Evolutionary conservation across 192 early-diverging fungal genomes (phyloP), one percentile per base, ranked within the genome.

Genomic region (Backusella australiensis): DNA sequence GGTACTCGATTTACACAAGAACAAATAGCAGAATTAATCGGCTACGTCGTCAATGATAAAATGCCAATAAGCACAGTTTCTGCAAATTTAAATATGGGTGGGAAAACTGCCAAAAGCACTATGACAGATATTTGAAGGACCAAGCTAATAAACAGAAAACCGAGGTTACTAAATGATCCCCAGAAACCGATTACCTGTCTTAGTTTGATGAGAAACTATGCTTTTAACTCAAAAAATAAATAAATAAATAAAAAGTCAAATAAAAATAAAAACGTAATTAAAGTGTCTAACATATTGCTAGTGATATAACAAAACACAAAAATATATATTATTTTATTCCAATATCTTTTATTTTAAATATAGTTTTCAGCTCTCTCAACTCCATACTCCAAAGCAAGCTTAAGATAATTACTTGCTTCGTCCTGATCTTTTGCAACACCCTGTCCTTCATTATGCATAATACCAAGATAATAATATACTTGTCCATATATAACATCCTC

Each of bases 401-500:
- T 52, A 32, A 71, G 3, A 11, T 46, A 46, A 15, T 32, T n/a
- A 1, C 29, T 42, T 41, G 36, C 42, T 44, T 71, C 39, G 2
- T 71, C 29, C 15, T 14, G 42, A 32, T 49, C 41, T 26, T 29
- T 26, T 71, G 23, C 0, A 34, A n/a, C 1, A 68, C 75, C 69
- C 3, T 71, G 34, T 8, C 53, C n/a, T 56, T 21, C n/a, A n/a
- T 56, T 56, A 21, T 56, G 8, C 12, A 76, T 52, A 5, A 71
- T 46, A 17, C 46, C 69, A 44, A 76, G 49, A 34, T 70, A 34
- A 21, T 59, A 52, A 21, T 59, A 41, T 2, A 68, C 75, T 21
- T 76, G 52, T 41, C 56, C 49, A 15, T 71, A 49, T 59, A 68
- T 69, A 38, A 59, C 49, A n/a, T 76, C 46, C 8, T 68, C 75